Evolutionary conservation across 148 eudicot genomes (phyloP).

Genomic region (Silene conica): DNA sequence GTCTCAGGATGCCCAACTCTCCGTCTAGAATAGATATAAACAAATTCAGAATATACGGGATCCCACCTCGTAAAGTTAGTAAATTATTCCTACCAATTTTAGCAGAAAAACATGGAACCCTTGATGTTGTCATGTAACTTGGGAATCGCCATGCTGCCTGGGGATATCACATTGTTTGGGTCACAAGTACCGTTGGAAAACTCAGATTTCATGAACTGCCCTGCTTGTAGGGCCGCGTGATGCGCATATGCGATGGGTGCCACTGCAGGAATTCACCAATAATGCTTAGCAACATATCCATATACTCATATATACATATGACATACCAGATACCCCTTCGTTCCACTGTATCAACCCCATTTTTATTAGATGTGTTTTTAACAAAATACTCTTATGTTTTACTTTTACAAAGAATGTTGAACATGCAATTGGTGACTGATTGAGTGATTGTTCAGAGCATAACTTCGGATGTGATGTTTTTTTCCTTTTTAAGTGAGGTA

Average conservation of each 20-base stretch:
- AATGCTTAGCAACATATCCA: constrained; percentile 1
- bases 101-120: constrained; percentile 83
- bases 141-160: constrained; percentile 38
- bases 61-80: neutral
- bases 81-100: constrained; percentile 23
- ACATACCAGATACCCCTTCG: neutral
- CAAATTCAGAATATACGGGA: constrained; percentile 6
- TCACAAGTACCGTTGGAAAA: constrained; percentile 38
- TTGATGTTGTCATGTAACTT: constrained; percentile 53
- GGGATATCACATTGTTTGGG: constrained; percentile 36
- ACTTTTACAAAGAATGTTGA: too few species aligned
- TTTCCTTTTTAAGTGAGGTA: too few species aligned
- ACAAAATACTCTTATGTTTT: neutral
- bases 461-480: too few species aligned
- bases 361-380: too few species aligned
- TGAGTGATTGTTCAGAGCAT: too few species aligned
- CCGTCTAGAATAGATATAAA: constrained; percentile 27
- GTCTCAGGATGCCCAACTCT: neutral
- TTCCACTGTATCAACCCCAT: neutral
- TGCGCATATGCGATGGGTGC: constrained; percentile 93
- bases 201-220: constrained; percentile 55
- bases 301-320: too few species aligned
- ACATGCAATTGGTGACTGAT: too few species aligned
- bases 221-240: constrained; percentile 74
- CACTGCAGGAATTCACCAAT: constrained; percentile 37